These are phyloP conservation scores for Cicer chorassanicum DNA, from an alignment of 306 rosid genomes.

Conservation along the genomic window DNA sequence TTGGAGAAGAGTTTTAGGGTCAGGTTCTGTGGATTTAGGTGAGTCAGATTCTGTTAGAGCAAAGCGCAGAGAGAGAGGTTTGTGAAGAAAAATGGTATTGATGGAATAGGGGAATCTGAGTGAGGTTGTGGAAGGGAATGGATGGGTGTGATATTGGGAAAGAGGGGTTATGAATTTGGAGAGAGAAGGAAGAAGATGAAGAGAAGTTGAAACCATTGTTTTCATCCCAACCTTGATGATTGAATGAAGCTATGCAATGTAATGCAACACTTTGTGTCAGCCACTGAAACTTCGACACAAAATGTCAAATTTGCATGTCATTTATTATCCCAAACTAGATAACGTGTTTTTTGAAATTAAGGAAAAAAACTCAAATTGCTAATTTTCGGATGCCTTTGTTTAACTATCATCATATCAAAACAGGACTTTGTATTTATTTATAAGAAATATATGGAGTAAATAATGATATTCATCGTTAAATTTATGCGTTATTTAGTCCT, in stretches of 20 bases:
- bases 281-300: slow-evolving; percentile 44
- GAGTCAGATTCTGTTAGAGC: slow-evolving; percentile 82
- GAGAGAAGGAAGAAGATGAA: slow-evolving; percentile 51
- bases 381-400: not conserved
- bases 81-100: slow-evolving; percentile 36
- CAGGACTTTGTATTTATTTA: no score
- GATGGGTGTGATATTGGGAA: slow-evolving; percentile 44
- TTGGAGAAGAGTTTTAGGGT: slow-evolving; percentile 65
- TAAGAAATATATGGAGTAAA: no score
- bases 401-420: not conserved
- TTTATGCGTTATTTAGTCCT: no score
- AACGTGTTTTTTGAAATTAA: not conserved
- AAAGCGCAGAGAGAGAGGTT: slow-evolving; percentile 51
- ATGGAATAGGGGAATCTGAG: slow-evolving; percentile 40
- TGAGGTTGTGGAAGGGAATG: slow-evolving; percentile 46
- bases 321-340: slow-evolving; percentile 30
- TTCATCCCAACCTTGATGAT: slow-evolving; percentile 25
- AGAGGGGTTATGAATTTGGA: slow-evolving; percentile 45
- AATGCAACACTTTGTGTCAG: slow-evolving; percentile 19
- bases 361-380: not conserved
- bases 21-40: slow-evolving; percentile 62
- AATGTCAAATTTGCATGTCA: slow-evolving; percentile 18
- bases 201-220: slow-evolving; percentile 69
- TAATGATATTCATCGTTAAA: no score
- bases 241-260: not conserved